phyloP scores from a whole-genome alignment of 345 rosid species.

The Ricinus communis region DNA sequence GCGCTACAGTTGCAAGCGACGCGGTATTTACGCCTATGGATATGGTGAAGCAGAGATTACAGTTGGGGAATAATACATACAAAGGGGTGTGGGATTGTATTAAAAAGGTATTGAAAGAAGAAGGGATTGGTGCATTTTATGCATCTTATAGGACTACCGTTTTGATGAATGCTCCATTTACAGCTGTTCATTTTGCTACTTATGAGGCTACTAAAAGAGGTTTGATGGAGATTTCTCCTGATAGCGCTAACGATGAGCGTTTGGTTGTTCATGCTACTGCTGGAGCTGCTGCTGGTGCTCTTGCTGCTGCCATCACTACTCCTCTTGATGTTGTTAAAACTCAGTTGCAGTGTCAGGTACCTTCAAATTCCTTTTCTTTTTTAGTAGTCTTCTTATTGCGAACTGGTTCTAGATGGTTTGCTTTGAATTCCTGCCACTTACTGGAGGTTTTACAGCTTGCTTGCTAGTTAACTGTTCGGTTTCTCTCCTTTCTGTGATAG shows the following conservation, averaged over 20 bases:
- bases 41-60: slow-evolving; percentile 96
- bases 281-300: slow-evolving; percentile 93
- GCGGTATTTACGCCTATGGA: slow-evolving; percentile 98
- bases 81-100: slow-evolving; percentile 81
- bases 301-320: slow-evolving; percentile 76
- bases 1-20: slow-evolving; percentile 88
- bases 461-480: no score
- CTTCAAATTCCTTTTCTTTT: not conserved
- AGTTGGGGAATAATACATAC: slow-evolving; percentile 58
- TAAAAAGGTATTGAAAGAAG: slow-evolving; percentile 68
- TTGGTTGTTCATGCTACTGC: slow-evolving; percentile 89
- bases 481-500: no score
- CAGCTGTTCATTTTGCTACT: slow-evolving; percentile 84
- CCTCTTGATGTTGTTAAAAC: slow-evolving; percentile 96
- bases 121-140: slow-evolving; percentile 81
- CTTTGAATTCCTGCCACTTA: no score
- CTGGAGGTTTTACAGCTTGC: no score
- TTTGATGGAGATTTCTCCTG: slow-evolving; percentile 71
- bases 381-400: no score
- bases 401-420: no score
- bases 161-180: slow-evolving; percentile 93
- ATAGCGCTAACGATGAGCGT: slow-evolving; percentile 61
- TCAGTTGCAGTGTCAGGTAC: slow-evolving; percentile 99
- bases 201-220: slow-evolving; percentile 89
- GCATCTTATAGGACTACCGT: slow-evolving; percentile 96